Evolutionary conservation across 2,329 filamentous ascomycete species (phyloP).

Genomic region (Cladobotryum mycophilum): DNA sequence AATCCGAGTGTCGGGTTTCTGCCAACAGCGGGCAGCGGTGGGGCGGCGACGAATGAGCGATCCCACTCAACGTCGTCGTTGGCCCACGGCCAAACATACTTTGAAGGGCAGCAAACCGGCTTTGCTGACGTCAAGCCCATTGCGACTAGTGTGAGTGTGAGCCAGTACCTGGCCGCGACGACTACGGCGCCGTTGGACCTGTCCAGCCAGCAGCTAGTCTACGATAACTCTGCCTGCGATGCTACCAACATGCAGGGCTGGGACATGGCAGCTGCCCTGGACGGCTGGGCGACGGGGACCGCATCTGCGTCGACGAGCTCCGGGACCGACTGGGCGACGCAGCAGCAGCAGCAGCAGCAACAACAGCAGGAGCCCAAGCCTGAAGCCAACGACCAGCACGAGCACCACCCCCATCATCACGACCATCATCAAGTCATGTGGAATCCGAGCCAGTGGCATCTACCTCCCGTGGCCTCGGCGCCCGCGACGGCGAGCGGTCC

Average conservation of each 20-base stretch:
- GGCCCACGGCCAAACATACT: conserved; percentile 25
- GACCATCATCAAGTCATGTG: conserved; percentile 25
- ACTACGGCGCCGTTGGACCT: conserved; percentile 26
- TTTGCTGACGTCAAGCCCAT: conserved; percentile 31
- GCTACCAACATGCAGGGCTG: conserved; percentile 27
- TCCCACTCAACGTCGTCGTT: conserved; percentile 18
- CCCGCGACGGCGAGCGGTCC: conserved; percentile 19
- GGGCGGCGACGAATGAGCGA: conserved; percentile 21
- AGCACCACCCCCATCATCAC: too few relatives aligned
- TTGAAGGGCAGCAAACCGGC: conserved; percentile 25
- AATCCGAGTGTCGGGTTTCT: conserved; percentile 27
- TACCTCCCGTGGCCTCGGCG: conserved; percentile 18
- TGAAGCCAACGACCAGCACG: conserved; percentile 16
- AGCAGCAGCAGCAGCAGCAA: too few relatives aligned
- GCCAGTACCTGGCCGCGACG: conserved; percentile 22
- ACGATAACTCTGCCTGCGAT: conserved; percentile 28
- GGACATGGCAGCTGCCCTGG: conserved; percentile 30
- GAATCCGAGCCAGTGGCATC: conserved; percentile 29
- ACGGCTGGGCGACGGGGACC: conserved; percentile 26
- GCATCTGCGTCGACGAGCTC: conserved; percentile 19
- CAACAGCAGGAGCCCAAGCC: conserved; percentile 28
- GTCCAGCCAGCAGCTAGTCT: conserved; percentile 26
- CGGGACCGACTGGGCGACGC: conserved; percentile 26
- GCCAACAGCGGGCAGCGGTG: conserved; percentile 22
- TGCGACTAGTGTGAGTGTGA: conserved; percentile 22